phyloP scores from a whole-genome alignment of 805 yeast species.

The Suhomyces emberorum region DNA sequence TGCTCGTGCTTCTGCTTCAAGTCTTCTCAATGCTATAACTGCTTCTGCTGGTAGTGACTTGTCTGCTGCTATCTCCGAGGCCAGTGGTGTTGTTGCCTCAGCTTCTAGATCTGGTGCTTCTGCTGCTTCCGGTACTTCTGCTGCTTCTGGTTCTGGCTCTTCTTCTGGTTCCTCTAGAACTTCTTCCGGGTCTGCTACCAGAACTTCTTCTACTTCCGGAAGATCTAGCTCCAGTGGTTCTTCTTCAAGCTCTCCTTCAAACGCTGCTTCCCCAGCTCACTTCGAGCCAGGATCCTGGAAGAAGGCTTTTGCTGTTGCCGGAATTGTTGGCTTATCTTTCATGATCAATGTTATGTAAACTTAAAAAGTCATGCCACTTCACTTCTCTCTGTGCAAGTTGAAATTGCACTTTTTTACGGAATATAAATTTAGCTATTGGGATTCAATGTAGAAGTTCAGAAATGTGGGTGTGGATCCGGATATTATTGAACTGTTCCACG shows the following conservation, averaged over 20 bases:
- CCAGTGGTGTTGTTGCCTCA: slow-evolving; percentile 9
- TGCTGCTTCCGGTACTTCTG: slow-evolving; percentile 12
- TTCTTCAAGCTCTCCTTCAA: slow-evolving; percentile 12
- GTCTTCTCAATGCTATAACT: slow-evolving; percentile 12
- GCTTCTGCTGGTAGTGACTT: slow-evolving; percentile 13
- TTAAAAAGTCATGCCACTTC: too few relatives aligned
- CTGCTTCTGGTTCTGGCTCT: slow-evolving; percentile 11
- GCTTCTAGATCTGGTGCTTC: slow-evolving; percentile 10
- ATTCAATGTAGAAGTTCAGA: too few relatives aligned
- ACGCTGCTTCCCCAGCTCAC: slow-evolving; percentile 14
- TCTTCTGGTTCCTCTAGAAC: slow-evolving; percentile 10
- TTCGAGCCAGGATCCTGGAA: slow-evolving; percentile 32
- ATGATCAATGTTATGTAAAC: slow-evolving; percentile 21
- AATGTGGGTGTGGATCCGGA: too few relatives aligned
- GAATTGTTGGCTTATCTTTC: slow-evolving; percentile 34
- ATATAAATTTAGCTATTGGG: too few relatives aligned
- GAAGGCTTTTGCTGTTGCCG: slow-evolving; percentile 35
- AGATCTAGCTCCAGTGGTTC: slow-evolving; percentile 8
- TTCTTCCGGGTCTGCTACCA: slow-evolving; percentile 14
- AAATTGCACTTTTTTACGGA: too few relatives aligned
- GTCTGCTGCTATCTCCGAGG: slow-evolving; percentile 8
- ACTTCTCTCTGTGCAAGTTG: too few relatives aligned
- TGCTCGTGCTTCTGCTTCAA: slow-evolving; percentile 9
- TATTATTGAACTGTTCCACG: too few relatives aligned
- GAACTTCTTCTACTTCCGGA: slow-evolving; percentile 8